phyloP scores from a whole-genome alignment of 2,329 filamentous ascomycete genomes.

The Xylariomycetidae sp. region DNA sequence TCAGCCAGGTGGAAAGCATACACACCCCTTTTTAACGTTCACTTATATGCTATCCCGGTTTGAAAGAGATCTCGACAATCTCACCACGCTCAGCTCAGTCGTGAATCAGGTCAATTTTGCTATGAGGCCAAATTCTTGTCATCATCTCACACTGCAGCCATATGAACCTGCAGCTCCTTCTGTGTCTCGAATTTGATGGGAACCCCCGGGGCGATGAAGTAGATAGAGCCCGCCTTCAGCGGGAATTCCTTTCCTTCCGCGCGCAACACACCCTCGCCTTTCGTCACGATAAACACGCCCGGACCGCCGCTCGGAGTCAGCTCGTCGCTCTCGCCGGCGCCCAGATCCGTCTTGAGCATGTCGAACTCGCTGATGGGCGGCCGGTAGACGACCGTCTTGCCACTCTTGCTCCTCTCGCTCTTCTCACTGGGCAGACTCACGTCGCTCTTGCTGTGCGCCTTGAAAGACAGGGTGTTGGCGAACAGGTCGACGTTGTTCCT shows the following conservation, averaged over 20 bases:
- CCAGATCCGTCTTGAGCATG: constrained; percentile 57
- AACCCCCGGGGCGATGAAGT: constrained; percentile 57
- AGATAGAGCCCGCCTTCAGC: constrained; percentile 59
- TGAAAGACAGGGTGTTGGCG: constrained; percentile 57
- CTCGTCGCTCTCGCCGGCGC: constrained; percentile 52
- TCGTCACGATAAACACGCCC: constrained; percentile 58
- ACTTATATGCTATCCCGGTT: too few relatives aligned
- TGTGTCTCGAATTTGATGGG: constrained; percentile 27
- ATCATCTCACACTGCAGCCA: too few relatives aligned
- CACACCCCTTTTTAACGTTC: too few relatives aligned
- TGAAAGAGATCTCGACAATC: too few relatives aligned
- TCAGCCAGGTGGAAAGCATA: too few relatives aligned
- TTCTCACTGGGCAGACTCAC: constrained; percentile 46
- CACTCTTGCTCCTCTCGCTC: constrained; percentile 48
- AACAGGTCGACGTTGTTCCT: constrained; percentile 63
- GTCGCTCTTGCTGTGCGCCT: constrained; percentile 53
- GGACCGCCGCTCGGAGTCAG: constrained; percentile 54
- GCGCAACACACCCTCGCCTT: constrained; percentile 53
- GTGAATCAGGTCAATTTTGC: too few relatives aligned
- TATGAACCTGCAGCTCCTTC: constrained; percentile 31
- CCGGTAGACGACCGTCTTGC: constrained; percentile 58
- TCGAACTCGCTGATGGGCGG: constrained; percentile 71
- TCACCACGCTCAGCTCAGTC: too few relatives aligned
- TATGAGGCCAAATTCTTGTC: too few relatives aligned
- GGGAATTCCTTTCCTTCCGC: constrained; percentile 48